Percentiles rank a stretch among this genome's conserved stretches.
phyloP scores from a whole-genome alignment of 2,329 filamentous ascomycete species.

The Exophiala dermatitidis region DNA sequence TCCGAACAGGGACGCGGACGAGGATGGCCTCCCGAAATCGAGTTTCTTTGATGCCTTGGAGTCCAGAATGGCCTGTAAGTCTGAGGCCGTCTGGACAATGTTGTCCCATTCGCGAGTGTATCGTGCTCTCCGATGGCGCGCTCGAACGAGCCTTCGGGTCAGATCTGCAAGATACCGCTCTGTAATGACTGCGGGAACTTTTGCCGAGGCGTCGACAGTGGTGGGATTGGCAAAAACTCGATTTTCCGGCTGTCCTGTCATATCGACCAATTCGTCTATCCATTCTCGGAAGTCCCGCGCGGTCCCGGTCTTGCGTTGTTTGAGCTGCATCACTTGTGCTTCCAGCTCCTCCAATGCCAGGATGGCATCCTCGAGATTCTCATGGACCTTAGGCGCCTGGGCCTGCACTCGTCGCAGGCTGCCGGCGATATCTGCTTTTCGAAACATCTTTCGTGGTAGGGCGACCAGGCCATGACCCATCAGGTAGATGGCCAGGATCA shows the following conservation, averaged over 20 bases:
- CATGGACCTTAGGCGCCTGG: slow-evolving; percentile 73
- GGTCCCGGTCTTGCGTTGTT: slow-evolving; percentile 70
- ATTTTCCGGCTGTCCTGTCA: slow-evolving; percentile 60
- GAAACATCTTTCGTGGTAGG: slow-evolving; percentile 73
- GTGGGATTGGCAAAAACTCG: slow-evolving; percentile 38
- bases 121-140: slow-evolving; percentile 72
- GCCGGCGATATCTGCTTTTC: slow-evolving; percentile 68
- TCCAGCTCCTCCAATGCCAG: slow-evolving; percentile 74
- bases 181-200: slow-evolving; percentile 75
- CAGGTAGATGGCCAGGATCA: slow-evolving; percentile 86
- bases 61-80: slow-evolving; percentile 75
- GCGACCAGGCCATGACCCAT: slow-evolving; percentile 97
- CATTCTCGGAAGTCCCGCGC: slow-evolving; percentile 75
- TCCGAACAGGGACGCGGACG: slow-evolving; percentile 41
- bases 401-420: slow-evolving; percentile 68
- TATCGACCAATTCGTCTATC: slow-evolving; percentile 89
- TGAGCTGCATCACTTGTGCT: slow-evolving; percentile 68
- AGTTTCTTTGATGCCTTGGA: slow-evolving; percentile 73
- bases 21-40: slow-evolving; percentile 58
- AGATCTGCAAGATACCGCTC: slow-evolving; percentile 88
- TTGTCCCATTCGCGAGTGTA: slow-evolving; percentile 82
- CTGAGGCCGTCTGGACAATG: slow-evolving; percentile 64
- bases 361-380: slow-evolving; percentile 79
- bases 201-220: slow-evolving; percentile 36
- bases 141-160: slow-evolving; percentile 71